Evolutionary conservation across 768 basidiomycete species (phyloP).

Genomic region (Obba rivulosa): DNA sequence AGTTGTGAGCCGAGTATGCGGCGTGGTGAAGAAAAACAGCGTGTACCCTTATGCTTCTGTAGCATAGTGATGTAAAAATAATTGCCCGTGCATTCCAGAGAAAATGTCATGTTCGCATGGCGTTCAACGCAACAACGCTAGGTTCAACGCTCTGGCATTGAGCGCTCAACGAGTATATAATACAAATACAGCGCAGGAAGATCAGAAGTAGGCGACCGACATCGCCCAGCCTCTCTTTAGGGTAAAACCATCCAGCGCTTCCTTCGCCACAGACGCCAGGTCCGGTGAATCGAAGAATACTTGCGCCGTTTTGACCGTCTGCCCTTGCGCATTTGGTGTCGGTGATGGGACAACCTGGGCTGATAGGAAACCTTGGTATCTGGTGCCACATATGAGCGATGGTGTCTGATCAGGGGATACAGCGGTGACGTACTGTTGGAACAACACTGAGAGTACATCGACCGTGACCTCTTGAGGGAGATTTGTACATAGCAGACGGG

Average conservation of each 20-base stretch:
- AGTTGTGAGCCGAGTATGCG: neutral
- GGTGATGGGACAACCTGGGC: constrained; percentile 68
- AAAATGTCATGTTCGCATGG: neutral
- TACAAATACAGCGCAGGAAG: constrained; percentile 10
- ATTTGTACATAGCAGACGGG: constrained; percentile 73
- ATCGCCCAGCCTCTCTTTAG: constrained; percentile 85
- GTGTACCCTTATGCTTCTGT: no score
- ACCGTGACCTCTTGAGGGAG: constrained; percentile 88
- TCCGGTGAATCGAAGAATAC: constrained; percentile 73
- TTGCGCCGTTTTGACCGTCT: constrained; percentile 74
- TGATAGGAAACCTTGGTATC: constrained; percentile 79
- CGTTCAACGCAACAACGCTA: no score
- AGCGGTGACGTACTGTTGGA: constrained; percentile 73
- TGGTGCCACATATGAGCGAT: constrained; percentile 24
- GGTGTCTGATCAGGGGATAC: neutral
- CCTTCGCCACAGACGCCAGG: constrained; percentile 72
- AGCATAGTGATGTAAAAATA: no score
- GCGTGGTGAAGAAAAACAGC: neutral
- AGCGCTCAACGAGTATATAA: constrained; percentile 6
- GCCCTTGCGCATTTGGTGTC: constrained; percentile 57
- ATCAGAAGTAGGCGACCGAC: constrained; percentile 65
- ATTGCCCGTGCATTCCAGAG: no score
- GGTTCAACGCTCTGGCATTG: neutral
- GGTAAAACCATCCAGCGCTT: constrained; percentile 79
- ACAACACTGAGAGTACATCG: constrained; percentile 79